A percentile compares a stretch with the other conserved stretches of the same genome.
Conservation (phyloP, 2,329 filamentous ascomycete genomes). For the Nemania serpens region DNA sequence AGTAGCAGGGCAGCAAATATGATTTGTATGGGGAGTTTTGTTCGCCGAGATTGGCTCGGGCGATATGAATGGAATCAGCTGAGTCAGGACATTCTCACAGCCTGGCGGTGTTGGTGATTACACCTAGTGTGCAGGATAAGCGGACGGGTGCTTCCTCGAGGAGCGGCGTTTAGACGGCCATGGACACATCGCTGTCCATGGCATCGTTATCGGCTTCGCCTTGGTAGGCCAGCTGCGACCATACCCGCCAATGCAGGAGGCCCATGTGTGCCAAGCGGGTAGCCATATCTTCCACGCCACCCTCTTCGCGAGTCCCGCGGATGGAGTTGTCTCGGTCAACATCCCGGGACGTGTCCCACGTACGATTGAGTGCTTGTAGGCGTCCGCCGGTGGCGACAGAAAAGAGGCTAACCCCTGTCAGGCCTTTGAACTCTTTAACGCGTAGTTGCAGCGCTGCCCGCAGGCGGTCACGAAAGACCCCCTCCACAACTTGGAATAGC, state of each 20-base stretch:
- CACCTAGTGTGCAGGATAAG: background rate
- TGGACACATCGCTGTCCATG: conserved; percentile 31
- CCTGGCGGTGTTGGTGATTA: background rate
- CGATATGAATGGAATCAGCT: background rate
- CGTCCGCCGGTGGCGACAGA: conserved; percentile 59
- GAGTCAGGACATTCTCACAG: background rate
- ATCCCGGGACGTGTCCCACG: conserved; percentile 42
- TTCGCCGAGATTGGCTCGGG: conserved; percentile 6
- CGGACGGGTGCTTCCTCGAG: background rate
- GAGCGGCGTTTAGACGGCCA: conserved; percentile 31
- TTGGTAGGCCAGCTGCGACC: conserved; percentile 75
- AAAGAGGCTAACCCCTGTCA: conserved; percentile 60
- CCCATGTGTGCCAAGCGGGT: conserved; percentile 81
- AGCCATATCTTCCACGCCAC: conserved; percentile 68
- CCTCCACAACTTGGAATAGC: conserved; percentile 55
- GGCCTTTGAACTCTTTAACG: conserved; percentile 57
- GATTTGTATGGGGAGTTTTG: background rate
- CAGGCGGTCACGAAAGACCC: conserved; percentile 54
- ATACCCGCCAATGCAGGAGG: conserved; percentile 88
- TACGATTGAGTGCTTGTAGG: conserved; percentile 45
- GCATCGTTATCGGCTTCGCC: conserved; percentile 40
- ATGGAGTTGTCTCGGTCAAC: conserved; percentile 38
- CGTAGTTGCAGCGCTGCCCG: conserved; percentile 53
- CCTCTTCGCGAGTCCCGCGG: conserved; percentile 56
- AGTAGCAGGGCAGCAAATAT: conserved; percentile 16